Evolutionary conservation across 345 rosid species (phyloP), one percentile per base, ranked within the genome.

Genomic region (Pistacia atlantica): DNA sequence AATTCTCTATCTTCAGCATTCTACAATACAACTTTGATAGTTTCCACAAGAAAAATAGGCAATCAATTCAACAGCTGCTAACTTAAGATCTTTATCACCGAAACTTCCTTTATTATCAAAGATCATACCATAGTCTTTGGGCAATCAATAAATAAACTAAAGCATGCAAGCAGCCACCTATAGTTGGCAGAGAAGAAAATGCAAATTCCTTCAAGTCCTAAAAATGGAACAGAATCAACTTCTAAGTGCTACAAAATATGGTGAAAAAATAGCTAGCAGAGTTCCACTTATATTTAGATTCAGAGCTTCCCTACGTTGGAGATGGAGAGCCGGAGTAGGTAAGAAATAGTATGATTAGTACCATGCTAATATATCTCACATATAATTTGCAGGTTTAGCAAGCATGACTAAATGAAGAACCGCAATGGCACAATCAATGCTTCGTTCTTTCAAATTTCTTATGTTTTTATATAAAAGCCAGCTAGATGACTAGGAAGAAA

Each of bases 141-240:
- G n/a, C 22, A 9, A 28, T 68, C 20, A 62, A 48, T 68, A 12
- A 49, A 51, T 10, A 3, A 2, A 51, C 22, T 4, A 16, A 51
- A 31, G 38, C 57, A 54, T 5, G 59, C 38, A 63, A 28, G 37
- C 59, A 33, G 14, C 12, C 46, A 42, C 46, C 46, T 42, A 42
- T 68, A 28, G 45, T 8, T 25, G 16, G 59, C 38, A 51, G 42
- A 28, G 38, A 58, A 57, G 54, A 59, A 72, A 58, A 72, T 71
- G 65, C 75, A 71, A 45, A 8, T 57, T 71, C 54, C 20, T 56
- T 18, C n/a, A 67, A 57, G 13, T 9, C 18, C 3, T 11, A 22
- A 57, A 58, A 46, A 22, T 22, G 18, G 18, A 2, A 31, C 13
- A 58, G 1, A 58, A 71, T 71, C 37, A 38, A 57, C 6, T 42